Evolutionary conservation across 805 yeast genomes (phyloP).

Genomic region (Komagataella phaffii): DNA sequence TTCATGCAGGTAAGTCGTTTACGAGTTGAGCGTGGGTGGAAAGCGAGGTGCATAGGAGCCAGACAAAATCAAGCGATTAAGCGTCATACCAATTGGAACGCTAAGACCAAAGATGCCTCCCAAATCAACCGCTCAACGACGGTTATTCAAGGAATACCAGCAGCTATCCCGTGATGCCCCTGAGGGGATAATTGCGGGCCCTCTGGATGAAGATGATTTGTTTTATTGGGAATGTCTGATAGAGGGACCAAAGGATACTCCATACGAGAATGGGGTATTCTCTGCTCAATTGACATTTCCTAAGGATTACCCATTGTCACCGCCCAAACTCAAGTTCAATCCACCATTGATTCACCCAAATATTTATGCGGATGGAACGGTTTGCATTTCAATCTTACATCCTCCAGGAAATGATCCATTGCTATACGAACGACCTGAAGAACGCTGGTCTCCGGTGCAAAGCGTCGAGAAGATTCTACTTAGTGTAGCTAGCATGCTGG

Average conservation of each 20-base stretch:
- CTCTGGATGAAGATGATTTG: conserved; percentile 37
- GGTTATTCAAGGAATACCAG: conserved; percentile 81
- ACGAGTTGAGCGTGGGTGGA: not conserved
- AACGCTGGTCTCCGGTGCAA: conserved; percentile 97
- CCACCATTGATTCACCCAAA: conserved; percentile 90
- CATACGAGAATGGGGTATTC: conserved; percentile 41
- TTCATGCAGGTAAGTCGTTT: too few species aligned
- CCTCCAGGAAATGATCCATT: conserved; percentile 97
- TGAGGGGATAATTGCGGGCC: conserved; percentile 93
- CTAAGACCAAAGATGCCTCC: conserved; percentile 6
- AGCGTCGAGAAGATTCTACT: conserved; percentile 92
- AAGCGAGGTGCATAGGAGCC: not conserved
- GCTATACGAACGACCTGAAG: conserved; percentile 90
- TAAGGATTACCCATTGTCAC: conserved; percentile 37
- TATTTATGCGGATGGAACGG: conserved; percentile 87
- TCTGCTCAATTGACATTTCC: conserved; percentile 31
- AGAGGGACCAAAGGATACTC: conserved; percentile 37
- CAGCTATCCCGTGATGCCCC: conserved; percentile 80
- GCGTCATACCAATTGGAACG: not conserved
- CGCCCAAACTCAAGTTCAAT: conserved; percentile 48
- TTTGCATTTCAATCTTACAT: conserved; percentile 89
- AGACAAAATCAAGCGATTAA: not conserved
- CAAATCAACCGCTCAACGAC: conserved; percentile 51
- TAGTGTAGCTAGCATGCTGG: conserved; percentile 91
- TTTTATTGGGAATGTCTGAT: conserved; percentile 40